Evolutionary conservation across 352 stramenopile species (phyloP), one percentile per base, ranked within the genome.

Genomic region (Phytophthora hybrid): DNA sequence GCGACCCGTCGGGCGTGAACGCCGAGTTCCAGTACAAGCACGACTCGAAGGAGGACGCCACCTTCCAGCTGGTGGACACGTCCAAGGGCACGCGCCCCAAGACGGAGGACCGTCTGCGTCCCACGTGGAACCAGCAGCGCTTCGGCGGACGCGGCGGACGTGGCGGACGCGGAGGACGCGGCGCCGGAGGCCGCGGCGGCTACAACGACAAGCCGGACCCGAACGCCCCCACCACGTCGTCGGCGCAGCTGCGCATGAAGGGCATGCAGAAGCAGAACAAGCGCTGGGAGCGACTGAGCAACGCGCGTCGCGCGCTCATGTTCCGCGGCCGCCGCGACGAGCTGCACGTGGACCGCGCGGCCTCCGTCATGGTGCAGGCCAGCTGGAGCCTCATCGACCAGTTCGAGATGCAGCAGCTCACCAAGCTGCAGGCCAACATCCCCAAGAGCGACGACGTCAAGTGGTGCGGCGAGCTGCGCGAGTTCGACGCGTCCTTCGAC

Each of bases 401-500:
- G 84, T 96, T 99, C 68, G 97, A 99, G 80, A 86, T 99, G 39
- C 80, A 85, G 47, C 96, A 99, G 69, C 84, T 99, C 18, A 98
- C 88, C 41, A 99, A 99, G 73, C 79, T 98, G 41, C 87, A 97
- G 79, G 91, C 93, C 32, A 97, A 97, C 75, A 84, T 96, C 55
- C 93, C 85, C 4, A 85, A 87, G 41, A 84, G 76, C 7, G 79
- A 98, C 52, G 97, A 99, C 78, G 51, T 99, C 29, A 85, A 95
- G 56, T 99, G 94, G 93, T 98, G 89, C 78, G 97, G 97, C 34
- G 94, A 96, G 68, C 78, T 99, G 47, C 93, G 97, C 81, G 87
- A 97, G 78, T 99, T 98, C 82, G 97, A 99, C 78, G 90, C 97
- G 18, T 65, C 81, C 9, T 98, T 98, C 74, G 98, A 99, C 74